Evolutionary conservation across 2,329 filamentous ascomycete genomes (phyloP).

Genomic region (Talaromyces sp.): DNA sequence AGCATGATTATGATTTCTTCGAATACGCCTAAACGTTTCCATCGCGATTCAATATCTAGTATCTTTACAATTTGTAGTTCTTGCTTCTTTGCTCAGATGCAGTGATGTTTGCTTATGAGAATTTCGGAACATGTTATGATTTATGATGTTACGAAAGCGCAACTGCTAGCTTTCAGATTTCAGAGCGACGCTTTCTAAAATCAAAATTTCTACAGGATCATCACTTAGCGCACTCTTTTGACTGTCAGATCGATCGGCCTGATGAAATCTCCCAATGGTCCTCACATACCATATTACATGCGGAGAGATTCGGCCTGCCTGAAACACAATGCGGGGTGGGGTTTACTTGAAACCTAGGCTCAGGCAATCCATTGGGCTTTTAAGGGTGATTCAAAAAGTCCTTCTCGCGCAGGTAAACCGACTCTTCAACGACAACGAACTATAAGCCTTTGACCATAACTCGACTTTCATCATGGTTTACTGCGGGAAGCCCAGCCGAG

Average conservation of each 20-base stretch:
- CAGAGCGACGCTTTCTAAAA: neutral
- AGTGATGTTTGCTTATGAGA: neutral
- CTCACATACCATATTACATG: too few species aligned
- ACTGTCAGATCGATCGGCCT: too few species aligned
- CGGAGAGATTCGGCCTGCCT: neutral
- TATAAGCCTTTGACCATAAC: neutral
- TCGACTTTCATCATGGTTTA: neutral
- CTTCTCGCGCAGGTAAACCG: neutral
- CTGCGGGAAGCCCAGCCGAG: neutral
- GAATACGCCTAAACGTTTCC: neutral
- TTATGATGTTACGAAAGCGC: slow-evolving; percentile 1
- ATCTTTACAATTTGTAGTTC: neutral
- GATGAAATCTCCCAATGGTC: too few species aligned
- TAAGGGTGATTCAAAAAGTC: neutral
- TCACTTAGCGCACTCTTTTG: too few species aligned
- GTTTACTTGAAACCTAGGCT: neutral
- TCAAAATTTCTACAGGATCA: neutral
- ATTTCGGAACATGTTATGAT: neutral
- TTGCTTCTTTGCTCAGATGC: neutral
- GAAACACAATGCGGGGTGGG: neutral
- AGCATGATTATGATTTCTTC: neutral
- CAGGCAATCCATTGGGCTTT: too few species aligned
- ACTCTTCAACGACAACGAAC: neutral
- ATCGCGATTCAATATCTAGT: neutral
- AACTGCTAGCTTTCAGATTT: neutral